Evolutionary conservation across 805 yeast genomes (phyloP).

Genomic region (Pichia deserticola): DNA sequence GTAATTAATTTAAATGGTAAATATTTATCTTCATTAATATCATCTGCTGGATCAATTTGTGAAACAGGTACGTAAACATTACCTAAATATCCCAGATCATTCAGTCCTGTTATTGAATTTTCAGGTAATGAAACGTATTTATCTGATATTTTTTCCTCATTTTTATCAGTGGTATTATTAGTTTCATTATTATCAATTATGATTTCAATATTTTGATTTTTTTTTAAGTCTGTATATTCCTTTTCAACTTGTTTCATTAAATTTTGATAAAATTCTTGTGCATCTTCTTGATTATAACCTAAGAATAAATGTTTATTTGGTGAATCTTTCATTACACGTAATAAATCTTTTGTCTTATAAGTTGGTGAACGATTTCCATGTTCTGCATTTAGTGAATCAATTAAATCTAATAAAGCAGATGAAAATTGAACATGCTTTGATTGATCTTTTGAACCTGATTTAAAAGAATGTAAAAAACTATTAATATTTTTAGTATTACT

Average conservation of each 20-base stretch:
- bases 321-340: slow-evolving; percentile 67
- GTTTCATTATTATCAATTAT: slow-evolving; percentile 1
- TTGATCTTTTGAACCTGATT: slow-evolving; percentile 4
- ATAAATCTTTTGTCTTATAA: slow-evolving; percentile 51
- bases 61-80: slow-evolving; percentile 62
- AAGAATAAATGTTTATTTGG: slow-evolving; percentile 70
- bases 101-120: slow-evolving; percentile 31
- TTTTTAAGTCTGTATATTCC: slow-evolving; percentile 32
- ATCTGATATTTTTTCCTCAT: slow-evolving; percentile 16
- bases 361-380: slow-evolving; percentile 51
- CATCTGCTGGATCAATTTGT: slow-evolving; percentile 68
- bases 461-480: slow-evolving; percentile 12
- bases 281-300: slow-evolving; percentile 93
- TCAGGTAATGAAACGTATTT: slow-evolving; percentile 22
- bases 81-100: slow-evolving; percentile 51
- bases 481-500: background rate
- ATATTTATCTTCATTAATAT: slow-evolving; percentile 35
- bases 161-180: slow-evolving; percentile 6
- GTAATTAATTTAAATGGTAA: slow-evolving; percentile 58
- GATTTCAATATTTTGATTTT: slow-evolving; percentile 17
- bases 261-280: slow-evolving; percentile 89
- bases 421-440: slow-evolving; percentile 36
- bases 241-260: slow-evolving; percentile 60
- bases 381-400: slow-evolving; percentile 47
- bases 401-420: slow-evolving; percentile 41